Base-by-base conservation (phyloP, 2,329 filamentous ascomycete species). In the Albophoma yamanashiensis region DNA sequence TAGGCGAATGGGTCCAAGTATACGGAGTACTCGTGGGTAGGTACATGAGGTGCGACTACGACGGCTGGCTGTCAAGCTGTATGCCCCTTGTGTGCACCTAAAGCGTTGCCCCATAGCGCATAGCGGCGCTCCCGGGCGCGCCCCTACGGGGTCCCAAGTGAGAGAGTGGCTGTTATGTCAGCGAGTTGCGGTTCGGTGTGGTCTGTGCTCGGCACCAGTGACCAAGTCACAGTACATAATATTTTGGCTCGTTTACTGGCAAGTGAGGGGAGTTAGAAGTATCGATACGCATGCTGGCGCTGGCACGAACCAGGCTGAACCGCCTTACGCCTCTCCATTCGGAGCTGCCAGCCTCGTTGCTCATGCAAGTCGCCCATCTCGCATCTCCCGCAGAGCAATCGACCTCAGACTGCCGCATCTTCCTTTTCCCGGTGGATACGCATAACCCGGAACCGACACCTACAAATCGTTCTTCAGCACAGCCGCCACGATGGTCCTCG, bases 401-500 rank as follows among this genome's bases (percentile, higher is more conserved):
- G 17, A 53, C 4, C 50, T 22, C 31, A 20, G 31, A 5, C 50
- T 4, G 36, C 31, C 8, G 20, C 31, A 53, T n/a, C 31, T n/a
- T 53, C n/a, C 50, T 2, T 25, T 31, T 31, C 27, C 27, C 27
- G 27, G 36, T 31, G 17, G 15, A 20, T 7, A 34, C 27, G 25
- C 7, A 36, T 4, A 36, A n/a, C 2, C 2, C 11, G 5, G 11
- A 34, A 31, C 53, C 55, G 40, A 59, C 40, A 62, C 59, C 43
- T 52, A 36, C 34, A 60, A 17, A 42, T 60, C 36, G 60, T 31
- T 8, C 56, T 55, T 7, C 52, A 15, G 7, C 62, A 63, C 64
- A 65, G 69, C 75, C 75, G 77, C 75, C 86, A 92, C 82, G 72
- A 99, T 99, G 94, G 90, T 88, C 78, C 88, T 99, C 77, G 94